A percentile compares a stretch with the other conserved stretches of the same genome.
Evolutionary conservation across 2,329 filamentous ascomycete species (phyloP).

Genomic region (Colletotrichum tropicicola): DNA sequence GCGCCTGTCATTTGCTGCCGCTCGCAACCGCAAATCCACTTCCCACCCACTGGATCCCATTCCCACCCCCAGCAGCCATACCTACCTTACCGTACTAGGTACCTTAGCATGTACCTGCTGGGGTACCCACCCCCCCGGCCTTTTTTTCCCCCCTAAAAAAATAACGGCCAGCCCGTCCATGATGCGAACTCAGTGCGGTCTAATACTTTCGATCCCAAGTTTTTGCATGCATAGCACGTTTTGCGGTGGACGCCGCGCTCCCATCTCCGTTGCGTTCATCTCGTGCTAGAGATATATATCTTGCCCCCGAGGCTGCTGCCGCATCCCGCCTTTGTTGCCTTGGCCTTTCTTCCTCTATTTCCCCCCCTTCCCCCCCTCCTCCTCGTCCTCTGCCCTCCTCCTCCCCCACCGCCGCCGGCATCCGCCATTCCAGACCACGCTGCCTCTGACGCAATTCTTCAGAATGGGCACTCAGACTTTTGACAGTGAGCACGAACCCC

Average conservation of each 20-base stretch:
- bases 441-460: conserved; percentile 20
- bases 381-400: neutral
- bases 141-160: conserved; percentile 20
- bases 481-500: conserved; percentile 21
- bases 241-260: conserved; percentile 13
- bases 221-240: conserved; percentile 1
- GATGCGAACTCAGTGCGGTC: conserved; percentile 27
- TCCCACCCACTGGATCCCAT: neutral
- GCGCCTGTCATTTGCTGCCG: conserved; percentile 21
- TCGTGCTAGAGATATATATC: conserved; percentile 8
- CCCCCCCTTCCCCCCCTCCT: neutral
- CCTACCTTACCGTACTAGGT: neutral
- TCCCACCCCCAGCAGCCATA: neutral
- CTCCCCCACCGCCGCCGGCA: conserved; percentile 6
- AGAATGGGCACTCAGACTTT: conserved; percentile 23
- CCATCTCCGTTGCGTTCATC: neutral
- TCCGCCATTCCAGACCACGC: conserved; percentile 12
- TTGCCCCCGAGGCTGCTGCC: neutral
- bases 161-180: conserved; percentile 16
- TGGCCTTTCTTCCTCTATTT: neutral
- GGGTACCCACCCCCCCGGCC: neutral
- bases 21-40: neutral
- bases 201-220: conserved; percentile 5
- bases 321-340: neutral
- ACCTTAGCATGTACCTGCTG: neutral